A percentile compares a stretch with the other conserved stretches of the same genome.
Conservation (phyloP, 495 filamentous ascomycete genomes). For the Xylaria telfairii region DNA sequence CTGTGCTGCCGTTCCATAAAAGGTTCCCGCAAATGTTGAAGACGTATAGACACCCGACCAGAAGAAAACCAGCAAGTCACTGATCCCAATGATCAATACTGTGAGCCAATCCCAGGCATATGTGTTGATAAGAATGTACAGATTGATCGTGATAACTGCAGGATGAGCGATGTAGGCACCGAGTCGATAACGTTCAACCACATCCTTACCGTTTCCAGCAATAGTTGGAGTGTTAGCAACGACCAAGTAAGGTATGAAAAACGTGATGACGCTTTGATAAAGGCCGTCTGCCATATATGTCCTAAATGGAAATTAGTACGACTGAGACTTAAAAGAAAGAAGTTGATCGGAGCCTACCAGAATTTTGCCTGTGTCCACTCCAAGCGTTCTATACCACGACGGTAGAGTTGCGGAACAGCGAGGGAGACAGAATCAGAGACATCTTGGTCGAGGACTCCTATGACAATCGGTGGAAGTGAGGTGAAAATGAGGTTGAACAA, state of each 20-base stretch:
- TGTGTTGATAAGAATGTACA: constrained; percentile 93
- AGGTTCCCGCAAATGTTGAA: constrained; percentile 58
- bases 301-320: constrained; percentile 58
- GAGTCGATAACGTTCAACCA: constrained; percentile 79
- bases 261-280: constrained; percentile 91
- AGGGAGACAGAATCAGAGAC: constrained; percentile 93
- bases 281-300: constrained; percentile 93
- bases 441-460: constrained; percentile 98
- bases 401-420: constrained; percentile 93
- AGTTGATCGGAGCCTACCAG: constrained; percentile 66
- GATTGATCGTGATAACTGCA: constrained; percentile 84
- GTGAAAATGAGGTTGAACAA: constrained; percentile 97
- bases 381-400: constrained; percentile 91
- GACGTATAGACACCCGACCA: constrained; percentile 93
- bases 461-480: constrained; percentile 91
- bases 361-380: constrained; percentile 98
- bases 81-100: constrained; percentile 76
- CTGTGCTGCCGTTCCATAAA: constrained; percentile 79
- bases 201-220: constrained; percentile 68
- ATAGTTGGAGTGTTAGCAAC: constrained; percentile 71
- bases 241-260: constrained; percentile 88
- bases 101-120: constrained; percentile 99
- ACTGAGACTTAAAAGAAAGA: not conserved
- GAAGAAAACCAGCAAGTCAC: constrained; percentile 87
- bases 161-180: constrained; percentile 82